A percentile compares a stretch with the other conserved stretches of the same genome.
phyloP scores from a whole-genome alignment of 345 rosid species.

The Murraya koenigii region DNA sequence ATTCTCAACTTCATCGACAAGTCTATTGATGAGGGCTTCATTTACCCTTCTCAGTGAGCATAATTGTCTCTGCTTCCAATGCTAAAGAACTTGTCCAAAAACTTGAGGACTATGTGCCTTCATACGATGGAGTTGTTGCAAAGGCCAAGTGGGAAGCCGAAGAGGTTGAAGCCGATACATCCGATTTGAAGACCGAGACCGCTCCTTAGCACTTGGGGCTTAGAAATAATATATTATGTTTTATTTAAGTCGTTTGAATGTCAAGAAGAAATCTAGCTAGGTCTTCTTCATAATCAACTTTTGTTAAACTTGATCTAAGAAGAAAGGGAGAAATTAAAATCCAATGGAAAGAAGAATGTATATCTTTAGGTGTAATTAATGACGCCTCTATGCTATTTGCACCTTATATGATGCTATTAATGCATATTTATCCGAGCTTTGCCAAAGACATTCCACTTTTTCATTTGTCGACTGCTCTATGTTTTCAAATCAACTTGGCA shows the following conservation, averaged over 20 bases:
- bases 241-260: background rate
- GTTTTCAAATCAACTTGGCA: too few species aligned
- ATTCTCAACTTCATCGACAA: conserved; percentile 46
- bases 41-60: conserved; percentile 52
- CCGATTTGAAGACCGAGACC: conserved; percentile 43
- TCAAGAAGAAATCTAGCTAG: background rate
- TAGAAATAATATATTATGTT: background rate
- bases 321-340: background rate
- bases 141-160: conserved; percentile 58
- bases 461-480: too few species aligned
- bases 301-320: background rate
- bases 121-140: conserved; percentile 41
- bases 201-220: conserved; percentile 29
- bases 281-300: background rate
- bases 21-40: conserved; percentile 55
- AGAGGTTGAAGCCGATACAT: conserved; percentile 40
- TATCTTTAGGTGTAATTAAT: background rate
- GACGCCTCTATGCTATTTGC: background rate
- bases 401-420: too few species aligned
- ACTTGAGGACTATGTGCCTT: conserved; percentile 67
- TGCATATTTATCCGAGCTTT: too few species aligned
- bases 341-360: background rate
- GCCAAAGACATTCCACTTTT: too few species aligned
- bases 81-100: conserved; percentile 52
- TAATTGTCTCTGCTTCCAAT: conserved; percentile 57